Conservation (phyloP, 2,329 filamentous ascomycete species). For the Rhinocladiella similis region DNA sequence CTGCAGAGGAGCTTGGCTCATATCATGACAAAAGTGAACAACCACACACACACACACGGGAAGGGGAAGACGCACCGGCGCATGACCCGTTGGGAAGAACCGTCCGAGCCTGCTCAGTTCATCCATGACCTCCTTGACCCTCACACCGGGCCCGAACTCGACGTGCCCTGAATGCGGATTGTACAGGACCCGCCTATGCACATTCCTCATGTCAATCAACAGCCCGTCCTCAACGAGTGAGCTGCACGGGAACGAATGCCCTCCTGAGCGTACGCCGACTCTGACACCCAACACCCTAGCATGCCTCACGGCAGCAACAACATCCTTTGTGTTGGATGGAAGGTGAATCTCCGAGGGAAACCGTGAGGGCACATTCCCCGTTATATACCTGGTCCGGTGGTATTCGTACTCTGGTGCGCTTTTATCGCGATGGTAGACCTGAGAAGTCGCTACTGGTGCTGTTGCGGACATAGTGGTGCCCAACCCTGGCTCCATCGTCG, state of each 20-base stretch:
- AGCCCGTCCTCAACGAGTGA: background rate
- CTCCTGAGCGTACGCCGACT: constrained; percentile 2
- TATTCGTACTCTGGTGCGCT: background rate
- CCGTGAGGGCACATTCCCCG: background rate
- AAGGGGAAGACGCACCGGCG: constrained; percentile 10
- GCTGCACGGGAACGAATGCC: background rate
- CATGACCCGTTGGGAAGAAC: constrained; percentile 32
- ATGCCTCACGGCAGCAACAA: background rate
- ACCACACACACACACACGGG: too few relatives aligned
- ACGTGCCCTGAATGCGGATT: constrained; percentile 1
- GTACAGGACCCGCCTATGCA: constrained; percentile 3
- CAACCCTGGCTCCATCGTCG: too few relatives aligned
- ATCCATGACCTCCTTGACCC: background rate
- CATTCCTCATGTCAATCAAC: constrained; percentile 2
- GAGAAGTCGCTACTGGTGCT: too few relatives aligned
- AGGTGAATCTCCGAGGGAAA: constrained; percentile 2
- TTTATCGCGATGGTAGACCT: background rate
- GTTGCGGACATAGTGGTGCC: too few relatives aligned
- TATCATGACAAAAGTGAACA: too few relatives aligned
- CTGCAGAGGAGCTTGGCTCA: too few relatives aligned
- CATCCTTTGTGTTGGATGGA: background rate
- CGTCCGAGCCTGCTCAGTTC: constrained; percentile 3
- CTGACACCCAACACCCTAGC: background rate
- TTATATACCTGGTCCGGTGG: background rate
- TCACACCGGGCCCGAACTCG: background rate